A percentile compares a stretch with the other conserved stretches of the same genome.
These are phyloP conservation scores for Plasmodium reichenowi DNA, from an alignment of 169 alveolate species.

Conservation along the genomic window DNA sequence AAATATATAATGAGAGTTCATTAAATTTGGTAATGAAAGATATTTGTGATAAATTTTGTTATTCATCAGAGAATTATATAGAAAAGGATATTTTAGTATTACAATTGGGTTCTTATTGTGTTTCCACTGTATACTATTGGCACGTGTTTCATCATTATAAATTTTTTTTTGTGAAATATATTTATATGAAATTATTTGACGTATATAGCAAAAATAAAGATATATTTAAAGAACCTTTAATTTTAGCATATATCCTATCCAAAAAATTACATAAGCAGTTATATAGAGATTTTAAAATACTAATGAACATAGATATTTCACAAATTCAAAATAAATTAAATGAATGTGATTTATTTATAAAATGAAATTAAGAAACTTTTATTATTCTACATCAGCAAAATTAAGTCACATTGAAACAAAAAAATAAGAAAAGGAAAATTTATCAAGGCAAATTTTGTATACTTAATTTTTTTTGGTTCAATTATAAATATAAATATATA, in stretches of 20 bases:
- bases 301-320: conserved; percentile 74
- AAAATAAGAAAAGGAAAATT: too few relatives aligned
- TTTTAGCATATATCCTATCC: conserved; percentile 58
- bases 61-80: conserved; percentile 44
- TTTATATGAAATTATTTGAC: conserved; percentile 30
- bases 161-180: conserved; percentile 66
- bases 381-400: too few relatives aligned
- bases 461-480: too few relatives aligned
- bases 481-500: too few relatives aligned
- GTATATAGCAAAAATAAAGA: conserved; percentile 42
- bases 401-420: too few relatives aligned
- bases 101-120: conserved; percentile 65
- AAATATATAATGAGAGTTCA: conserved; percentile 15
- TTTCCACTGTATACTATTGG: conserved; percentile 70
- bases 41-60: conserved; percentile 43
- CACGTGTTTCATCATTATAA: conserved; percentile 75
- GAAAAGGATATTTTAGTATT: conserved; percentile 72
- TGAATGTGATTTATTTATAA: conserved; percentile 35
- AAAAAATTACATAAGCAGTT: conserved; percentile 40
- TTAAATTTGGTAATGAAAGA: conserved; percentile 26
- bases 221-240: conserved; percentile 63
- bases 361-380: background rate
- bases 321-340: conserved; percentile 33
- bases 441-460: too few relatives aligned
- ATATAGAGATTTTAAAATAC: conserved; percentile 40